A percentile compares a stretch with the other conserved stretches of the same genome.
Evolutionary conservation across 768 basidiomycete genomes (phyloP).

Genomic region (Psilocybe cyanescens): DNA sequence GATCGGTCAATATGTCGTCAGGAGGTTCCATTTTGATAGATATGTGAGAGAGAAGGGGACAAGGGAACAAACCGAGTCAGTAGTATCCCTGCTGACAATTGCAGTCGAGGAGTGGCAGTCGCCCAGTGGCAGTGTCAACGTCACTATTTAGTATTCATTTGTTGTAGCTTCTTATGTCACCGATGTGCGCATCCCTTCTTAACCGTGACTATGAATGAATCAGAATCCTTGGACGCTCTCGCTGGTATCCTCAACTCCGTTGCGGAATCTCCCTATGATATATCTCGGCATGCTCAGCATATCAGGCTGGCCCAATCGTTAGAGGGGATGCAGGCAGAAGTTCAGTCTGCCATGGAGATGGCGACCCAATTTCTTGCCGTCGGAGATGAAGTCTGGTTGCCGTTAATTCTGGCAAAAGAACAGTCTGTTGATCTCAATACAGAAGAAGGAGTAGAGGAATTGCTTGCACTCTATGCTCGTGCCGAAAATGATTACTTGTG

Average conservation of each 20-base stretch:
- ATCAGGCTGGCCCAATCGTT: conserved; percentile 61
- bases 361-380: conserved; percentile 64
- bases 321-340: conserved; percentile 61
- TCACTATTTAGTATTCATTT: not conserved
- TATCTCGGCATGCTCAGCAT: conserved; percentile 69
- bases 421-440: conserved; percentile 55
- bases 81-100: not conserved
- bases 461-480: conserved; percentile 63
- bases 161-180: conserved; percentile 6
- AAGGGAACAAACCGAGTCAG: not conserved
- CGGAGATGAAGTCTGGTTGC: conserved; percentile 76
- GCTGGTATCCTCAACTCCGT: conserved; percentile 61
- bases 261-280: conserved; percentile 60
- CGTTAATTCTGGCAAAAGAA: conserved; percentile 60
- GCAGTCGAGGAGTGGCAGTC: not conserved
- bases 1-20: not conserved
- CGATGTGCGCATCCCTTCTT: not conserved
- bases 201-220: conserved; percentile 42
- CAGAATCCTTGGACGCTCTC: conserved; percentile 66
- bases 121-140: conserved; percentile 10
- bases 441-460: conserved; percentile 50
- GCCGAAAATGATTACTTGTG: conserved; percentile 84
- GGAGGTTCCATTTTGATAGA: conserved; percentile 9
- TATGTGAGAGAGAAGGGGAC: not conserved
- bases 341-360: conserved; percentile 67